A percentile compares a stretch with the other conserved stretches of the same genome.
phyloP scores from a whole-genome alignment of 148 eudicot species.

The Chenopodium formosanum region DNA sequence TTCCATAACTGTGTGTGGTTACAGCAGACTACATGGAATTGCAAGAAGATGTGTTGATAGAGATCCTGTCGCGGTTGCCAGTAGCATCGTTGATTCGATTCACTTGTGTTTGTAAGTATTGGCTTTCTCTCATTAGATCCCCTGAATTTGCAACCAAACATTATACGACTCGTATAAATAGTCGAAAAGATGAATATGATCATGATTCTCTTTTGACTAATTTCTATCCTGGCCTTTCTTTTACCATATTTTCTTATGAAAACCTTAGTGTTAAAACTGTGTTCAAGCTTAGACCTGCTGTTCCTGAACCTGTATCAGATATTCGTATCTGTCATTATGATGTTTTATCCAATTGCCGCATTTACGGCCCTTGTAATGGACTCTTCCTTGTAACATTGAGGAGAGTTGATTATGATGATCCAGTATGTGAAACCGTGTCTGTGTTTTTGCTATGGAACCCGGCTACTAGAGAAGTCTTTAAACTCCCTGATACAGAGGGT shows the following conservation, averaged over 20 bases:
- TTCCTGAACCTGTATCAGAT: neutral
- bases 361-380: constrained; percentile 7
- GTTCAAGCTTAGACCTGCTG: neutral
- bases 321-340: neutral
- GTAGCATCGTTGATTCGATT: neutral
- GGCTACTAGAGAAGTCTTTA: neutral
- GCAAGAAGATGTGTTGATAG: neutral
- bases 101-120: constrained; percentile 4
- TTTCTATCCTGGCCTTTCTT: neutral
- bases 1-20: neutral
- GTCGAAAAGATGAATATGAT: neutral
- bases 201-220: neutral
- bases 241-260: neutral
- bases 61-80: too few relatives aligned
- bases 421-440: too few relatives aligned
- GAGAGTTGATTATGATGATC: too few relatives aligned
- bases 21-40: neutral
- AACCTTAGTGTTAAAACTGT: neutral
- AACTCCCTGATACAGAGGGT: neutral
- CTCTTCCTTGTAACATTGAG: neutral
- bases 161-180: neutral
- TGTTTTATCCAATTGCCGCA: neutral
- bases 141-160: neutral
- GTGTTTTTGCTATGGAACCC: constrained; percentile 3
- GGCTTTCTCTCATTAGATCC: neutral